Conservation (phyloP, 352 stramenopile genomes). For the Phytophthora constricta region DNA sequence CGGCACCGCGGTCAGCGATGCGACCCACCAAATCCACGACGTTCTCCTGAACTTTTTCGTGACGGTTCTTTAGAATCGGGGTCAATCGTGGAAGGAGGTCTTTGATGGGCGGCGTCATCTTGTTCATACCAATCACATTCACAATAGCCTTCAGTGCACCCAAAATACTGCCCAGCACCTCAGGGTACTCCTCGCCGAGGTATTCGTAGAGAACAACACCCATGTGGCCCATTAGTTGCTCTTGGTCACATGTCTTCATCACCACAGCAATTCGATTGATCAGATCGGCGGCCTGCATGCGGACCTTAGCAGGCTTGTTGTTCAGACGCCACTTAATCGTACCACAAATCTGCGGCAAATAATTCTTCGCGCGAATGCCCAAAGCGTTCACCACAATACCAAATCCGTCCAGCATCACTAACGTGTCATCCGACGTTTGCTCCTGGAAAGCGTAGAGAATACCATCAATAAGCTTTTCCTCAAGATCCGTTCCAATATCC, state of each 20-base stretch:
- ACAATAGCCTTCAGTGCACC: constrained; percentile 98
- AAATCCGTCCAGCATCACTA: constrained; percentile 98
- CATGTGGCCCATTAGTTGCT: constrained; percentile 99
- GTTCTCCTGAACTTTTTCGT: constrained; percentile 99
- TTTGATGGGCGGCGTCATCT: constrained; percentile 99
- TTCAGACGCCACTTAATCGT: constrained; percentile 99
- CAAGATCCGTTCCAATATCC: constrained; percentile 96
- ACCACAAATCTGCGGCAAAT: constrained; percentile 98
- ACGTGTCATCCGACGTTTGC: constrained; percentile 93
- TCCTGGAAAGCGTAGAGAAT: constrained; percentile 99
- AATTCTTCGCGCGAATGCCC: constrained; percentile 97
- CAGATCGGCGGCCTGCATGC: constrained; percentile 99
- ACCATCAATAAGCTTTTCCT: constrained; percentile 99
- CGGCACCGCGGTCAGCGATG: constrained; percentile 97
- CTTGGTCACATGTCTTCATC: constrained; percentile 99
- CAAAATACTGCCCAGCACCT: constrained; percentile 98
- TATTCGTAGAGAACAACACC: constrained; percentile 99
- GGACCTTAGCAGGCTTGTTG: constrained; percentile 98
- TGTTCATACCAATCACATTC: constrained; percentile 99
- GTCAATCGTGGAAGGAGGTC: constrained; percentile 98
- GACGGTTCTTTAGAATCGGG: constrained; percentile 98
- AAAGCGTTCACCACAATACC: constrained; percentile 98
- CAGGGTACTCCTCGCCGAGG: constrained; percentile 99
- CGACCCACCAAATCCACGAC: constrained; percentile 98
- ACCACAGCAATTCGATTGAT: constrained; percentile 98